Evolutionary conservation across 306 rosid genomes (phyloP).

Genomic region (Citrullus amarus): DNA sequence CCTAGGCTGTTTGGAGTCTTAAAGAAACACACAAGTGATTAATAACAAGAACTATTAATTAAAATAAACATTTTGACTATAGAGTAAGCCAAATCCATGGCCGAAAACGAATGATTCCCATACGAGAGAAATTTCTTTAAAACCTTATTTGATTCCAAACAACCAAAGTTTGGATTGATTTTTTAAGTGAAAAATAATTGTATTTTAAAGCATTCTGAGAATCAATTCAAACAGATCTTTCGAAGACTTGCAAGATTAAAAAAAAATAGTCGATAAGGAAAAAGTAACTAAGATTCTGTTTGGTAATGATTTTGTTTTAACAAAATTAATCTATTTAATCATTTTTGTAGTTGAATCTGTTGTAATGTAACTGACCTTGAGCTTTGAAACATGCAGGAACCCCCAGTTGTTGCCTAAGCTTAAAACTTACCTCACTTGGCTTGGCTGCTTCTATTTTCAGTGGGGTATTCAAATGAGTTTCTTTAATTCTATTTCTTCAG

Average conservation of each 20-base stretch:
- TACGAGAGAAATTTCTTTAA: background rate
- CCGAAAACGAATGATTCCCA: background rate
- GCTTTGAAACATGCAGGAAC: conserved; percentile 44
- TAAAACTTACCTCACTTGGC: conserved; percentile 9
- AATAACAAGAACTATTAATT: background rate
- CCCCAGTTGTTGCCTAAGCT: conserved; percentile 57
- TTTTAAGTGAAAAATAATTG: too few relatives aligned
- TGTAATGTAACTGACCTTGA: background rate
- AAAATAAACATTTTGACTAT: background rate
- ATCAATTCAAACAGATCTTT: too few relatives aligned
- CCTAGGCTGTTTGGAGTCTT: background rate
- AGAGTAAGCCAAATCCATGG: background rate
- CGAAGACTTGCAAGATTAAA: too few relatives aligned
- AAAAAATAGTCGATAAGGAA: too few relatives aligned
- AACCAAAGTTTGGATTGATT: background rate
- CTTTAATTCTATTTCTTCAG: background rate
- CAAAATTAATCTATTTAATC: too few relatives aligned
- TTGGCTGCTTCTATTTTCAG: background rate
- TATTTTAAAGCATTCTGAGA: too few relatives aligned
- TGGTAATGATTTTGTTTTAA: too few relatives aligned
- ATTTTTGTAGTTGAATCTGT: background rate
- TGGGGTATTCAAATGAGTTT: background rate
- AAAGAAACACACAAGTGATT: background rate
- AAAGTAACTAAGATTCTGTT: too few relatives aligned
- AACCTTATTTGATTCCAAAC: background rate